Evolutionary conservation across 2,329 filamentous ascomycete species (phyloP), one percentile per base, ranked within the genome.

Genomic region (Lachnellula hyalina): DNA sequence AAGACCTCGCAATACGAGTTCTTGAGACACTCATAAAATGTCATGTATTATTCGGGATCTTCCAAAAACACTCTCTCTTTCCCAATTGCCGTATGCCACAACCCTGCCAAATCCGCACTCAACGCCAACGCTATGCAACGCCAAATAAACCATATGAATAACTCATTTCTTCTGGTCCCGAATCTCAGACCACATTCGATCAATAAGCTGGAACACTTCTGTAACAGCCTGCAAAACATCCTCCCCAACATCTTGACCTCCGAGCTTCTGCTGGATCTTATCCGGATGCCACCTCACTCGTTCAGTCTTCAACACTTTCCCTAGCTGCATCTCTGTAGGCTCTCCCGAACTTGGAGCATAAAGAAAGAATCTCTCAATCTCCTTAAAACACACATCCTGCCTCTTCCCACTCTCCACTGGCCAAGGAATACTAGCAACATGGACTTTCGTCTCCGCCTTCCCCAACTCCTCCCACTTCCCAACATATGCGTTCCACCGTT

Each of bases 211-310:
- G 67, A 97, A 99, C 9, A 96, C 86, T 6, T 89, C 87, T 11
- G 93, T 99, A 42, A 96, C 89, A 52, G 84, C 80, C 67, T 83
- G 84, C 79, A 96, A 85, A 3, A 89, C 83, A 3, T 79, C 79
- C 23, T 83, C 78, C 47, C 92, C 86, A 48, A 96, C 83, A 14
- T 78, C 76, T 56, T 82, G 75, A 0, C 81, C 83, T 3, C 90
- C 89, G 57, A 96, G 85, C 51, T 85, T 83, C 73, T 96, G 94
- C 75, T 96, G 90, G 53, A 97, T 88, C 77, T 97, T 99, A 73
- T 99, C 94, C 4, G 94, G 94, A 75, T 99, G 94, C 94, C 94
- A 99, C 15, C 91, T 80, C 17, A 97, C 85, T 50, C 94, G 83
- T 75, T 99, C 94, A 5, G 83, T 75, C 72, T 96, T 96, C 51